These are phyloP conservation scores for Bisporella sp. DNA, from an alignment of 2,329 filamentous ascomycete genomes.

Conservation along the genomic window DNA sequence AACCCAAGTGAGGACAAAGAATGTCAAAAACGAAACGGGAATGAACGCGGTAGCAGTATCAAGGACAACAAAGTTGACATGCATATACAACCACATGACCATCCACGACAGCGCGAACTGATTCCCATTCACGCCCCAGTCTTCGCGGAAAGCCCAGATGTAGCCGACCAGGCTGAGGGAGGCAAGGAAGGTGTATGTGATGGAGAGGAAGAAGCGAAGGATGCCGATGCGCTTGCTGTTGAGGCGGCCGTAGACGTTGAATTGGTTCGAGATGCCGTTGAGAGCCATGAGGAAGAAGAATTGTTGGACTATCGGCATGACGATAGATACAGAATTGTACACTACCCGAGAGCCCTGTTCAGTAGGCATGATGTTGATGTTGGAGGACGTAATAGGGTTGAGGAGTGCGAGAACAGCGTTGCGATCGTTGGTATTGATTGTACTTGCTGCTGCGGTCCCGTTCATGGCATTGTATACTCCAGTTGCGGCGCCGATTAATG, in stretches of 20 bases:
- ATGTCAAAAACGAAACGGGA: conserved; percentile 30
- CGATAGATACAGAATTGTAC: conserved; percentile 31
- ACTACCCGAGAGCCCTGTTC: conserved; percentile 26
- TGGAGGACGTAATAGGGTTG: conserved; percentile 24
- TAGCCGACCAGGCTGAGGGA: conserved; percentile 31
- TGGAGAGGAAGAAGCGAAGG: conserved; percentile 21
- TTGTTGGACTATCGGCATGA: conserved; percentile 26
- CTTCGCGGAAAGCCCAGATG: conserved; percentile 37
- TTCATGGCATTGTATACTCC: conserved; percentile 21
- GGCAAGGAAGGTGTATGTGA: conserved; percentile 27
- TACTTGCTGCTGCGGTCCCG: conserved; percentile 9
- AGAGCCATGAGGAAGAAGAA: conserved; percentile 18
- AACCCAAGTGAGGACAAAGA: conserved; percentile 48
- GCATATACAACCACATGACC: conserved; percentile 52
- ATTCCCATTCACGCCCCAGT: conserved; percentile 40
- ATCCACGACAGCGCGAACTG: conserved; percentile 51
- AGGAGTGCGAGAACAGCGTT: conserved; percentile 24
- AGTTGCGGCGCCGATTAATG: conserved; percentile 17
- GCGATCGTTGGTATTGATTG: conserved; percentile 17
- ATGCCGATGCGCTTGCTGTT: conserved; percentile 12
- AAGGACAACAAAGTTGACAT: conserved; percentile 34
- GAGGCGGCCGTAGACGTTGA: conserved; percentile 11
- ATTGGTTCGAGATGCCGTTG: conserved; percentile 19
- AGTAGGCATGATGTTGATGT: conserved; percentile 25
- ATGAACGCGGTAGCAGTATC: conserved; percentile 29